phyloP scores from a whole-genome alignment of 805 yeast species.

The Torulaspora maleeae region DNA sequence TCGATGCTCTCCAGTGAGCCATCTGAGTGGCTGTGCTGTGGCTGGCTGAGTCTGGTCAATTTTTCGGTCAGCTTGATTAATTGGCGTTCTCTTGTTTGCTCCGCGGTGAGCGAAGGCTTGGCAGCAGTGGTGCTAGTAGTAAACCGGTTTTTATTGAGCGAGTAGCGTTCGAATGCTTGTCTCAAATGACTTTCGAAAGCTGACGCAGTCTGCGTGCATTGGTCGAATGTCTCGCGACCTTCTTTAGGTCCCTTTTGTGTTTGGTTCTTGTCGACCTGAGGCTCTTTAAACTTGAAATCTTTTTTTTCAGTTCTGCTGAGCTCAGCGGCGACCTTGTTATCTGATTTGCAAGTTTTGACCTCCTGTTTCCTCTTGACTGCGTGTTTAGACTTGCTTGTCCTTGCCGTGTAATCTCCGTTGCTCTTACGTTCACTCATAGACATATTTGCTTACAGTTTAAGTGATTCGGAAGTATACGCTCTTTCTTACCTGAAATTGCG shows the following conservation, averaged over 20 bases:
- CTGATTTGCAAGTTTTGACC: neutral
- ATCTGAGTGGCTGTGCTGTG: neutral
- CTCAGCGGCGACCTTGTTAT: neutral
- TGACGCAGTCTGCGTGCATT: neutral
- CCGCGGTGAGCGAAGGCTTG: neutral
- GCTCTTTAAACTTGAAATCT: conserved; percentile 2
- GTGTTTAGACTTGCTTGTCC: neutral
- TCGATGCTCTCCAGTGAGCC: neutral
- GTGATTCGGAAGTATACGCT: too few species aligned
- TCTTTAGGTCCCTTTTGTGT: neutral
- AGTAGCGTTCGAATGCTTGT: neutral
- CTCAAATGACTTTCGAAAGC: conserved; percentile 6
- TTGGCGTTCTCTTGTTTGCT: neutral
- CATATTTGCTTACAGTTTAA: neutral
- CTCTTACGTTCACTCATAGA: neutral
- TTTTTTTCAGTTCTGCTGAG: neutral
- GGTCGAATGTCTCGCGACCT: neutral
- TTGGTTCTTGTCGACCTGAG: neutral
- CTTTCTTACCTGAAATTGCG: neutral
- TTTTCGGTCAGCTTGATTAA: neutral
- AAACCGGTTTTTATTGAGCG: neutral
- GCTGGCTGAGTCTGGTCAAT: neutral
- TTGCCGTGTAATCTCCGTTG: neutral
- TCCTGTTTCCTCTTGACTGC: neutral
- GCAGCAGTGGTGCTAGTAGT: neutral